phyloP scores from a whole-genome alignment of 345 rosid genomes.

The Gossypium sturtianum region DNA sequence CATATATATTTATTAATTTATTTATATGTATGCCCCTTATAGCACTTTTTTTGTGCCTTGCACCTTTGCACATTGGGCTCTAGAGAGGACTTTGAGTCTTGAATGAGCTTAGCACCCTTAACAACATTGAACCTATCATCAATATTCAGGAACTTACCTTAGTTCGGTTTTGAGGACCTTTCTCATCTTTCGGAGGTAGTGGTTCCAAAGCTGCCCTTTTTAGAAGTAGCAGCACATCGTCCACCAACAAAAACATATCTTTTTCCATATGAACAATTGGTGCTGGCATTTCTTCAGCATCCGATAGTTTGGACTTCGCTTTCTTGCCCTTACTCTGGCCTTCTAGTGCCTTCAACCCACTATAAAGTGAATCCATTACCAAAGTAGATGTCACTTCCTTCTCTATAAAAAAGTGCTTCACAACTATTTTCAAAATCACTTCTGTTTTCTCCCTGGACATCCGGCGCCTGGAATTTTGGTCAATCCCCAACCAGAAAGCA shows the following conservation, averaged over 20 bases:
- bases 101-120: too few species aligned
- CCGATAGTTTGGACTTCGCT: slow-evolving; percentile 45
- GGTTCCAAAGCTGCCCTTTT: slow-evolving; percentile 85
- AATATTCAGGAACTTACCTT: slow-evolving; percentile 43
- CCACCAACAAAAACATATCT: slow-evolving; percentile 75
- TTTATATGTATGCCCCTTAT: too few species aligned
- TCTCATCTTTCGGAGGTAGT: slow-evolving; percentile 81
- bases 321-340: slow-evolving; percentile 63
- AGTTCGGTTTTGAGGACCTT: slow-evolving; percentile 70
- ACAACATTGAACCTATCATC: background rate
- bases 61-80: too few species aligned
- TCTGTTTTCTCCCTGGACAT: slow-evolving; percentile 87
- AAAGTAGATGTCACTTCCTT: slow-evolving; percentile 94
- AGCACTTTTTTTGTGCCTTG: too few species aligned
- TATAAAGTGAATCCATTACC: slow-evolving; percentile 97
- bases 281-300: slow-evolving; percentile 62
- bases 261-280: slow-evolving; percentile 70
- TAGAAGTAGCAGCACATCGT: slow-evolving; percentile 64
- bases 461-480: slow-evolving; percentile 53
- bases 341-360: slow-evolving; percentile 94
- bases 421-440: slow-evolving; percentile 71
- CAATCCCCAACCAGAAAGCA: slow-evolving; percentile 80
- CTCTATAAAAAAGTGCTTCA: slow-evolving; percentile 82
- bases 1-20: too few species aligned
- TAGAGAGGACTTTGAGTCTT: too few species aligned